phyloP scores from a whole-genome alignment of 73 alveolate genomes.

The Paramecium tetraurelia region DNA sequence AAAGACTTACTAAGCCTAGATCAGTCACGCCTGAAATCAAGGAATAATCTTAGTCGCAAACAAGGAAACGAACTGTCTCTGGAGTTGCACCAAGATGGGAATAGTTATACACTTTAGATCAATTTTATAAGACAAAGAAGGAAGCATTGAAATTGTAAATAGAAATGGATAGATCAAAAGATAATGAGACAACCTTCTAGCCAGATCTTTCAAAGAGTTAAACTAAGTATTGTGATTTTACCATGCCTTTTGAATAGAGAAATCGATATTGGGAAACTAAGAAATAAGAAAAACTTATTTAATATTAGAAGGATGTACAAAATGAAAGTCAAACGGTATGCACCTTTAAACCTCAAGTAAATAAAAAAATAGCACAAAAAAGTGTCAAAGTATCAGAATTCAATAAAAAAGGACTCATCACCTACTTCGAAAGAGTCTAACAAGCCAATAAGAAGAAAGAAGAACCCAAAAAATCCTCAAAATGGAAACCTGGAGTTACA shows the following conservation, averaged over 20 bases:
- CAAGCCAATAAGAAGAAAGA: constrained; percentile 47
- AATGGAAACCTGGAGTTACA: constrained; percentile 53
- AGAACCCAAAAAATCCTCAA: constrained; percentile 7
- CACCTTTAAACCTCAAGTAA: constrained; percentile 37
- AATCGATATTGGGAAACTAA: constrained; percentile 36
- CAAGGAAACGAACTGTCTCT: background rate
- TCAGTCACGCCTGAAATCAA: constrained; percentile 34
- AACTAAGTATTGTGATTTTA: background rate
- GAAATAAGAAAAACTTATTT: background rate
- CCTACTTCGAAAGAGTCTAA: constrained; percentile 59
- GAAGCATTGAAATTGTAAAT: background rate
- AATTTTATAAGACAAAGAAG: constrained; percentile 15
- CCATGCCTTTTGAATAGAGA: constrained; percentile 31
- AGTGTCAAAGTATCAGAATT: constrained; percentile 45
- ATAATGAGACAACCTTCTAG: background rate
- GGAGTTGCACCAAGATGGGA: constrained; percentile 43
- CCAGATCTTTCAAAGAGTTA: constrained; percentile 38
- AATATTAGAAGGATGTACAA: background rate
- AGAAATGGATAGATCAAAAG: constrained; percentile 42
- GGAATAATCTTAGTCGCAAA: background rate
- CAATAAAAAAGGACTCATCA: constrained; percentile 56
- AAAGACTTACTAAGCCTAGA: constrained; percentile 50
- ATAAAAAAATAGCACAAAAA: background rate
- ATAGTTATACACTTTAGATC: constrained; percentile 28
- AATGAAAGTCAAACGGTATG: background rate